These are phyloP conservation scores for Hymenoscyphus albidus DNA, from an alignment of 2,329 filamentous ascomycete genomes.

Conservation along the genomic window DNA sequence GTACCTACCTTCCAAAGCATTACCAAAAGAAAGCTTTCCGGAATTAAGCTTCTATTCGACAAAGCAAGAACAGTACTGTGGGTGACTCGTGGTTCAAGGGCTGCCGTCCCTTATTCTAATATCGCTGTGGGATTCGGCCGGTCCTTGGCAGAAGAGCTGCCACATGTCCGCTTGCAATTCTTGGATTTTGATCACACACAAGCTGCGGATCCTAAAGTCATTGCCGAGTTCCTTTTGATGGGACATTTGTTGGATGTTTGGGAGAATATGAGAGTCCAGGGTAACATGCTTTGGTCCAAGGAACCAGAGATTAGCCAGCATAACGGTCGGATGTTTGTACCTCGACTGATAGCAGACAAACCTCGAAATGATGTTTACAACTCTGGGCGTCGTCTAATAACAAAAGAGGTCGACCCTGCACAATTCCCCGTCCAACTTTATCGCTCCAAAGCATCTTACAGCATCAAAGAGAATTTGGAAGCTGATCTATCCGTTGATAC, in stretches of 20 bases:
- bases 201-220: neutral
- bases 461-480: neutral
- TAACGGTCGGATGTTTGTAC: slow-evolving; percentile 6
- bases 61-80: slow-evolving; percentile 15
- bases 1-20: slow-evolving; percentile 27
- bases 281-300: neutral
- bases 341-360: slow-evolving; percentile 9
- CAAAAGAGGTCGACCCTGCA: slow-evolving; percentile 1
- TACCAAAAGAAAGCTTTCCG: slow-evolving; percentile 10
- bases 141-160: slow-evolving; percentile 13
- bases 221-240: slow-evolving; percentile 2
- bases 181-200: slow-evolving; percentile 13
- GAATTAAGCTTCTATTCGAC: slow-evolving; percentile 13
- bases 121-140: slow-evolving; percentile 18
- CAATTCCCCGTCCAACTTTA: neutral
- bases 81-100: slow-evolving; percentile 14
- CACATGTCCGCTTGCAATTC: slow-evolving; percentile 17
- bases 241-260: slow-evolving; percentile 5
- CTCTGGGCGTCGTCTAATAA: slow-evolving; percentile 10
- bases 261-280: slow-evolving; percentile 1
- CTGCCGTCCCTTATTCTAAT: slow-evolving; percentile 14
- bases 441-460: neutral
- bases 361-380: slow-evolving; percentile 12
- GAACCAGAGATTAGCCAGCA: slow-evolving; percentile 1
- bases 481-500: neutral